Percentiles rank a stretch among this genome's conserved stretches.
Conservation (phyloP, 257 asterid genomes). For the Rauvolfia tetraphylla region DNA sequence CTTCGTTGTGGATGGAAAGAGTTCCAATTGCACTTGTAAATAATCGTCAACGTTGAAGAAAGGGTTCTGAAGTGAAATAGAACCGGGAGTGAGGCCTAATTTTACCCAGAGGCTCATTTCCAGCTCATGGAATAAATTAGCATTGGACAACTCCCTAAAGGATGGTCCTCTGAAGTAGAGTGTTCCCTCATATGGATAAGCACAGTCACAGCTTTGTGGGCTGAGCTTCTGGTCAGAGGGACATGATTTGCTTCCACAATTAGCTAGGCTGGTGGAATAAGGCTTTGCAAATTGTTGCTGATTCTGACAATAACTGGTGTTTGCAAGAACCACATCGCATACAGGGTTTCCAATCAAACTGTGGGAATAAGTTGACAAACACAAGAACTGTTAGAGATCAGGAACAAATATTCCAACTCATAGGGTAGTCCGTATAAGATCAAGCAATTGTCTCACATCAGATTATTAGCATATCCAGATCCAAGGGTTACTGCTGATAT, state of each 20-base stretch:
- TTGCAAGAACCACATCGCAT: constrained; percentile 57
- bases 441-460: constrained; percentile 49
- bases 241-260: constrained; percentile 75
- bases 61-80: constrained; percentile 71
- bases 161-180: constrained; percentile 83
- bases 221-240: constrained; percentile 55
- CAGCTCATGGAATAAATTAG: constrained; percentile 63
- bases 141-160: constrained; percentile 79
- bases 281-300: constrained; percentile 60
- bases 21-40: constrained; percentile 75
- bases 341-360: constrained; percentile 94
- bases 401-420: neutral
- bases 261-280: constrained; percentile 84
- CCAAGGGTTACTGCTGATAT: constrained; percentile 75
- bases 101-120: constrained; percentile 93
- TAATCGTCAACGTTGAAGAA: constrained; percentile 84
- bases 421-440: neutral
- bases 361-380: constrained; percentile 19
- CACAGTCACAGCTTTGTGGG: constrained; percentile 90
- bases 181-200: constrained; percentile 87
- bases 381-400: neutral
- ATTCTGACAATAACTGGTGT: constrained; percentile 76
- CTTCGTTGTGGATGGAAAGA: constrained; percentile 64
- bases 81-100: constrained; percentile 73
- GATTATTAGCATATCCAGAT: constrained; percentile 65